Conservation (phyloP, 2,329 filamentous ascomycete species). For the Hymenotorrendiella dingleyae region DNA sequence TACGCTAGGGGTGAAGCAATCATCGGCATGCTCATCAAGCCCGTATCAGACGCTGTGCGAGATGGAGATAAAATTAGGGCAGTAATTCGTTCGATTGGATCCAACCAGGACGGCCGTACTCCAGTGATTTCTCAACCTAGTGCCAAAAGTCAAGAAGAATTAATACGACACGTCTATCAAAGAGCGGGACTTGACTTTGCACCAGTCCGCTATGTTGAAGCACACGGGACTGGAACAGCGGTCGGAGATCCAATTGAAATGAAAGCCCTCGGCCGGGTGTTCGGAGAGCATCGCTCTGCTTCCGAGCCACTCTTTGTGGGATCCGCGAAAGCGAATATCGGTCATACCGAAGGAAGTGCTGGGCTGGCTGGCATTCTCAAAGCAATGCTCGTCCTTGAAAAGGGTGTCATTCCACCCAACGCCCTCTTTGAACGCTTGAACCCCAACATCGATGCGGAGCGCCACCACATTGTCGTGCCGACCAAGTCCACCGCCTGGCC, state of each 20-base stretch:
- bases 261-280: conserved; percentile 3
- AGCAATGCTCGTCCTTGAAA: conserved; percentile 16
- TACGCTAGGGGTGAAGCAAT: conserved; percentile 41
- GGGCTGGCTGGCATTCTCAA: conserved; percentile 21
- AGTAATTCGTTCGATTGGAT: conserved; percentile 35
- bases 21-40: conserved; percentile 38
- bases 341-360: conserved; percentile 21
- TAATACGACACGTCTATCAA: conserved; percentile 8
- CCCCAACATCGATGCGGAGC: conserved; percentile 13
- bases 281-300: neutral
- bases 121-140: conserved; percentile 39
- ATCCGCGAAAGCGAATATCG: conserved; percentile 22
- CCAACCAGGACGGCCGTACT: conserved; percentile 40
- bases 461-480: conserved; percentile 1
- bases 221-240: conserved; percentile 14
- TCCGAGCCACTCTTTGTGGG: conserved; percentile 4
- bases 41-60: conserved; percentile 31
- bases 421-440: conserved; percentile 30
- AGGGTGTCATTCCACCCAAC: conserved; percentile 18
- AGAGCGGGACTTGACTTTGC: neutral
- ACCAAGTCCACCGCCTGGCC: conserved; percentile 6
- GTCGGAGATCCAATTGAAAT: conserved; percentile 13
- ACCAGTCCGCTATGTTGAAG: conserved; percentile 7
- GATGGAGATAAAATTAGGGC: conserved; percentile 38
- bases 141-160: conserved; percentile 35